Percentiles rank a stretch among this genome's conserved stretches.
These are phyloP conservation scores for Capsicum baccatum DNA, from an alignment of 257 asterid species.

Conservation along the genomic window DNA sequence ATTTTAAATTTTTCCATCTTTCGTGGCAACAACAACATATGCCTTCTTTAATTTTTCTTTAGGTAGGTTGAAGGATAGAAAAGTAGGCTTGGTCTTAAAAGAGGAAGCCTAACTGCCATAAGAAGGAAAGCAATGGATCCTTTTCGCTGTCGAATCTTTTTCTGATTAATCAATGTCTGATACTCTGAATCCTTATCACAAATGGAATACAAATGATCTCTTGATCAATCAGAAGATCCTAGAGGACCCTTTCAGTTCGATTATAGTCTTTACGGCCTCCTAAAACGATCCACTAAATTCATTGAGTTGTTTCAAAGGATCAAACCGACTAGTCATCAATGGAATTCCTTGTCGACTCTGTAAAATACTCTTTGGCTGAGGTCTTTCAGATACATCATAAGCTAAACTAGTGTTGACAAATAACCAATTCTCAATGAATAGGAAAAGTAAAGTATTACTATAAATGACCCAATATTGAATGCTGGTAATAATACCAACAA, in stretches of 20 bases:
- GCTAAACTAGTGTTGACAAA: not conserved
- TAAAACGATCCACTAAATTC: not conserved
- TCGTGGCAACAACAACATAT: not conserved
- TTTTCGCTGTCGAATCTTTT: not conserved
- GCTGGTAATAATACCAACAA: not conserved
- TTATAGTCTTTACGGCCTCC: not conserved
- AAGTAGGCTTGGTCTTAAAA: constrained; percentile 18
- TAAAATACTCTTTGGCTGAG: not conserved
- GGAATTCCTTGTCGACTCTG: not conserved
- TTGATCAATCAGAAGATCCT: not conserved
- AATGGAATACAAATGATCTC: not conserved
- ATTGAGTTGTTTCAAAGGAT: not conserved
- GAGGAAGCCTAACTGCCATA: not conserved
- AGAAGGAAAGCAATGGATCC: not conserved
- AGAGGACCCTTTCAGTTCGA: not conserved
- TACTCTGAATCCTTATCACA: not conserved
- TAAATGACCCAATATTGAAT: not conserved
- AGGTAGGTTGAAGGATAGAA: not conserved
- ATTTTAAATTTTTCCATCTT: not conserved
- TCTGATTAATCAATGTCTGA: not conserved
- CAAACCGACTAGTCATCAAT: not conserved
- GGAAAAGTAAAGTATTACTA: not conserved
- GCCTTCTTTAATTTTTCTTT: not conserved
- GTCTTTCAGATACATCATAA: not conserved
- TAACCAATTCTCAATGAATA: not conserved